Evolutionary conservation across 2,329 filamentous ascomycete species (phyloP), one percentile per base, ranked within the genome.

Genomic region (Penicillium sclerotigenum): DNA sequence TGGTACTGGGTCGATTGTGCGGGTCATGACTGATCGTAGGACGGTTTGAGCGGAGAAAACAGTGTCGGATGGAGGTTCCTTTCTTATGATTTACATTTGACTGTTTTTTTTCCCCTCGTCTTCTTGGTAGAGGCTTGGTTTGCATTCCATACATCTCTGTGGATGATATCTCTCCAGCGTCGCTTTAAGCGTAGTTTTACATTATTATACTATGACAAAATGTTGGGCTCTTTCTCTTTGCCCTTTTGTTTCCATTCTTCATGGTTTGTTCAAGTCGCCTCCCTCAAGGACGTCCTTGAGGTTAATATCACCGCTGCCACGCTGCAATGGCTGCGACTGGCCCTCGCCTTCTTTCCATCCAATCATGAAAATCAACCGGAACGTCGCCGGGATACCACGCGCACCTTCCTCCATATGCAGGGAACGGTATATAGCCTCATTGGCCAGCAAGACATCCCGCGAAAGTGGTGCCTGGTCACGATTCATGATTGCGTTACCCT

Each of bases 311-410:
- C 90, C 94, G 61, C 88, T 96, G 0, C 94, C 94, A 63, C 94
- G 84, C 62, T 87, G 77, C 56, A 97, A 76, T 5, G 94, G 92
- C 74, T 93, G 81, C 2, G 87, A 81, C 75, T 97, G 92, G 51
- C 87, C 84, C 29, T 83, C 82, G 2, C 89, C 87, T 63, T 92
- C 89, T 71, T 93, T 95, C 94, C 94, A 99, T 0, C 94, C 94
- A 74, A 99, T 99, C 92, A 97, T 97, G 74, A 94, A 96, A 59
- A 99, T 97, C 65, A 96, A 82, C 64, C 94, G 83, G 71, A 97
- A 99, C 0, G 94, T 99, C 1, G 94, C 94, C 0, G 94, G 94
- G 59, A 94, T 81, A 1, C 76, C 74, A 37, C 71, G 69, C 22
- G 69, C 20, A 83, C 90, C 88, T 41, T 86, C 82, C 67, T 95